A percentile compares a stretch with the other conserved stretches of the same genome.
Conservation (phyloP, 345 rosid genomes). For the Salix udensis region DNA sequence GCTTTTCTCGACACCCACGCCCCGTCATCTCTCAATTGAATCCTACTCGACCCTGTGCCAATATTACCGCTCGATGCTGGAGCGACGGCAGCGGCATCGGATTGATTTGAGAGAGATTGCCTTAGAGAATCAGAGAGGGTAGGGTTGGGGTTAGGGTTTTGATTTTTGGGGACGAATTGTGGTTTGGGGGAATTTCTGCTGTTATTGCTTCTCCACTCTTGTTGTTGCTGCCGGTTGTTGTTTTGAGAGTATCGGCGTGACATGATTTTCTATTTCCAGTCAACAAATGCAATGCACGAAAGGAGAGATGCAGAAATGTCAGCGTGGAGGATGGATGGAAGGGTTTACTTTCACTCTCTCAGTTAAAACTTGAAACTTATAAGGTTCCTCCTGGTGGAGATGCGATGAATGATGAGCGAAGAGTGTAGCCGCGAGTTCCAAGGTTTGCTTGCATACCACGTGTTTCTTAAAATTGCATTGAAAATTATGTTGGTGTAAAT, state of each 20-base stretch:
- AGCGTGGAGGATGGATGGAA: no score
- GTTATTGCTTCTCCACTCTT: slow-evolving; percentile 12
- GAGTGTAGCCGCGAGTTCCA: no score
- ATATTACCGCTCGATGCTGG: slow-evolving; percentile 12
- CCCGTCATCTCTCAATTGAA: slow-evolving; percentile 44
- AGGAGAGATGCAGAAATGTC: no score
- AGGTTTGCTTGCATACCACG: no score
- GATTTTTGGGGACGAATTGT: slow-evolving; percentile 51
- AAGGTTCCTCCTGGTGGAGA: no score
- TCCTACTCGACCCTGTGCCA: slow-evolving; percentile 26
- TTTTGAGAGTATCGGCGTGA: slow-evolving; percentile 44
- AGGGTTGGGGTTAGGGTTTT: slow-evolving; percentile 26
- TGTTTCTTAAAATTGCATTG: no score
- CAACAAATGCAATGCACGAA: no score
- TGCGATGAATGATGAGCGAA: no score
- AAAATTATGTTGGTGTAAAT: no score
- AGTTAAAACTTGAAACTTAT: no score
- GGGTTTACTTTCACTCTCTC: no score
- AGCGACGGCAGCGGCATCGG: slow-evolving; percentile 28
- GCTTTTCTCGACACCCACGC: slow-evolving; percentile 32
- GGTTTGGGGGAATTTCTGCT: slow-evolving; percentile 33
- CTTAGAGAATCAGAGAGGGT: slow-evolving; percentile 48
- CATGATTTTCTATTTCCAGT: slow-evolving; percentile 25
- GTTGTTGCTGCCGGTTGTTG: slow-evolving; percentile 19
- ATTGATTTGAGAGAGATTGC: slow-evolving; percentile 27